Base-by-base conservation (phyloP, 768 basidiomycete genomes). In the Lyophyllum semitale region DNA sequence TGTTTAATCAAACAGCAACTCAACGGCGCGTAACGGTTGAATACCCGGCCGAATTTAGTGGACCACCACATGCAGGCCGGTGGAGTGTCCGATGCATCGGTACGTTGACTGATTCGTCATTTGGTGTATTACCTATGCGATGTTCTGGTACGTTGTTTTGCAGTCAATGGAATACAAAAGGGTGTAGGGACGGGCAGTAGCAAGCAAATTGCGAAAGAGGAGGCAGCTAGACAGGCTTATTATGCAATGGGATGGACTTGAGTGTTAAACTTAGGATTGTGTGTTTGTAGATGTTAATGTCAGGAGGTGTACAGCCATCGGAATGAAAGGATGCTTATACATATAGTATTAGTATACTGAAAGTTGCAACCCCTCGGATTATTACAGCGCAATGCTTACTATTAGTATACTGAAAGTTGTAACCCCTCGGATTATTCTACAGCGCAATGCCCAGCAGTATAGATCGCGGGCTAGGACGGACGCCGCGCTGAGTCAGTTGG, bases 151-250 rank as follows among this genome's bases (percentile, higher is more conserved):
- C 25, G 40, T 55, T 60, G 25, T 43, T 22, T 67, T 51, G 26
- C 55, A 90, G 90, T 89, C 48, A 87, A 90, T 61, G 87, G 87
- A 1, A 82, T 88, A 54, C 73, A 74, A 63, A 88, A 84, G 62
- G 89, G 89, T 11, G 69, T 74, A 46, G 90, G 89, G 1, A 68
- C 66, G n/a, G 87, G 88, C 26, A 73, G 77, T 49, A 87, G 77
- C 67, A 91, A 91, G 68, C 89, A 91, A 64, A 70, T 82, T 1
- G 89, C 89, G 7, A 91, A 90, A 68, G 89, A 91, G 63, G 85
- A 87, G 53, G 89, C 89, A 0, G 89, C 89, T 17, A 77, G 81
- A 54, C 74, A 83, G 60, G 89, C 89, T 8, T 89, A 82, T 70
- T 81, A 83, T 63, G 78, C 81, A 8, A 85, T 91, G 87, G 89